Percentiles rank a stretch among this genome's conserved stretches.
phyloP scores from a whole-genome alignment of 768 basidiomycete genomes.

The Termitomyces sp. region DNA sequence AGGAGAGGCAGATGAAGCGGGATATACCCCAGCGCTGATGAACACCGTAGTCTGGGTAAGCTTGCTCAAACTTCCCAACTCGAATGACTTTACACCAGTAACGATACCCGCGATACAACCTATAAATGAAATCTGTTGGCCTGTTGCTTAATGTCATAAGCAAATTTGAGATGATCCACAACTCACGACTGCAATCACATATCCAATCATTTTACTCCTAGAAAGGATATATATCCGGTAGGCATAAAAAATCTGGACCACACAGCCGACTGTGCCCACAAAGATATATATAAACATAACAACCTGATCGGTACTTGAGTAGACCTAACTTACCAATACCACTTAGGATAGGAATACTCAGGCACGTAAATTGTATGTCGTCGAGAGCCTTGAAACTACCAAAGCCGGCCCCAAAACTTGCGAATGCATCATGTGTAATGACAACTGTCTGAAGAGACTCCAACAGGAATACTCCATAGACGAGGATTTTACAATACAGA shows the following conservation, averaged over 20 bases:
- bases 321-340: conserved; percentile 21
- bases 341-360: conserved; percentile 24
- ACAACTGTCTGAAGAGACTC: conserved; percentile 23
- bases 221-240: conserved; percentile 26
- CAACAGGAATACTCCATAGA: conserved; percentile 21
- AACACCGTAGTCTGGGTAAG: conserved; percentile 12
- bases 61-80: conserved; percentile 16
- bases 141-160: neutral
- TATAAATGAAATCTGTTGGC: conserved; percentile 11
- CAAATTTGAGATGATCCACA: neutral
- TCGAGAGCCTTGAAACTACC: conserved; percentile 19
- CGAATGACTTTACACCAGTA: conserved; percentile 16
- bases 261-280: conserved; percentile 20
- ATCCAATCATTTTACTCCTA: conserved; percentile 14
- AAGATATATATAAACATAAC: neutral
- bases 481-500: conserved; percentile 17
- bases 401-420: conserved; percentile 22
- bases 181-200: conserved; percentile 13
- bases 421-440: conserved; percentile 21
- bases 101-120: conserved; percentile 16
- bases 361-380: conserved; percentile 17
- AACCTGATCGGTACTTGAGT: neutral
- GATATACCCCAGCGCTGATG: conserved; percentile 15
- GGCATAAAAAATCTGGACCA: conserved; percentile 27
- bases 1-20: neutral